phyloP scores from a whole-genome alignment of 202 grass and related monocot species.

The Sporobolus alterniflorus region DNA sequence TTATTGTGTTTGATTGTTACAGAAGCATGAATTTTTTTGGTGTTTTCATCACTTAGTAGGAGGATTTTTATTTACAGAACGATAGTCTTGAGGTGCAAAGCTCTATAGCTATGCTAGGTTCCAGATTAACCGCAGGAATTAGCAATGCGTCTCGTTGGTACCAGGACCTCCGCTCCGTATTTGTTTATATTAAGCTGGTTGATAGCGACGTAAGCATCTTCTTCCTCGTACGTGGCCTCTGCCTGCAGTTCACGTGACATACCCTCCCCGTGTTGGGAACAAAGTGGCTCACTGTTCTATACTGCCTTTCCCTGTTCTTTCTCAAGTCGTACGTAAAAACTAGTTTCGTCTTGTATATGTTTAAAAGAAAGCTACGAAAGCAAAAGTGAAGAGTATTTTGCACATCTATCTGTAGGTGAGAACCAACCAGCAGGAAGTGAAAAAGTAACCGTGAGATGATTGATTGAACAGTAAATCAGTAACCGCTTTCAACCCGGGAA shows the following conservation, averaged over 20 bases:
- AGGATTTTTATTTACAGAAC: neutral
- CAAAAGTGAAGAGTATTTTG: neutral
- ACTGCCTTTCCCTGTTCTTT: neutral
- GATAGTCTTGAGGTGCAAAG: neutral
- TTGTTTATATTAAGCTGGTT: neutral
- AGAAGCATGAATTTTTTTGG: too few species aligned
- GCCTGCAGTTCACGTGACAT: slow-evolving; percentile 39
- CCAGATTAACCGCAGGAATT: neutral
- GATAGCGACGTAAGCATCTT: slow-evolving; percentile 44
- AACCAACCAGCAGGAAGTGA: neutral
- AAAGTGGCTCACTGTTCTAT: slow-evolving; percentile 25
- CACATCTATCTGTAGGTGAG: neutral
- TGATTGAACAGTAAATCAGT: neutral
- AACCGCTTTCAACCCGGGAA: neutral
- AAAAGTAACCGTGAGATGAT: neutral
- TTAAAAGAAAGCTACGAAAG: neutral
- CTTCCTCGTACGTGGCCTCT: slow-evolving; percentile 7
- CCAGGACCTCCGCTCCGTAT: too few species aligned
- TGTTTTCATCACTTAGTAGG: too few species aligned
- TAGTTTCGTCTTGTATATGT: neutral
- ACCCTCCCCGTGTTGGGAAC: slow-evolving; percentile 2
- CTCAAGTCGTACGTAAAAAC: neutral
- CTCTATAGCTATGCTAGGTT: neutral
- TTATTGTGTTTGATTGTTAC: too few species aligned
- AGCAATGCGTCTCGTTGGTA: neutral